These are phyloP conservation scores for Truncatella angustata DNA, from an alignment of 2,329 filamentous ascomycete genomes.

Conservation along the genomic window DNA sequence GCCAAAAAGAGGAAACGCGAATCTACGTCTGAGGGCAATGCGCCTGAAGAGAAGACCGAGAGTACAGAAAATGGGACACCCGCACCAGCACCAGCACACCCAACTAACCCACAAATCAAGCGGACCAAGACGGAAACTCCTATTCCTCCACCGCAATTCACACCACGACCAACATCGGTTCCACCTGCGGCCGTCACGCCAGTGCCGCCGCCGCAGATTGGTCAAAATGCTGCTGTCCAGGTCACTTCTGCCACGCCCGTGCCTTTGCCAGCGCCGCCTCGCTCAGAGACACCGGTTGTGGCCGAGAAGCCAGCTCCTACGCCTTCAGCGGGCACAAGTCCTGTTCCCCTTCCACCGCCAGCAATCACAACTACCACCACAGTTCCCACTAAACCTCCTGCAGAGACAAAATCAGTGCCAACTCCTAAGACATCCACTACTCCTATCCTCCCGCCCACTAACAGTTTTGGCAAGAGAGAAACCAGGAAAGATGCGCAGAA, in stretches of 20 bases:
- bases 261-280: constrained; percentile 19
- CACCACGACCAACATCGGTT: constrained; percentile 29
- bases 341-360: constrained; percentile 17
- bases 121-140: constrained; percentile 58
- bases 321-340: constrained; percentile 9
- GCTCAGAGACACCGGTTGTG: background rate
- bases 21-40: constrained; percentile 27
- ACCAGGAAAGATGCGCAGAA: constrained; percentile 43
- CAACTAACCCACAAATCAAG: constrained; percentile 40
- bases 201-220: constrained; percentile 29
- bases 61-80: constrained; percentile 23
- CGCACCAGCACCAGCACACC: background rate
- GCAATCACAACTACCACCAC: constrained; percentile 35
- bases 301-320: constrained; percentile 7
- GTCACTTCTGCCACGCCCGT: constrained; percentile 33
- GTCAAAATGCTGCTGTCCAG: constrained; percentile 18
- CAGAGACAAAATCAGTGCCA: constrained; percentile 44
- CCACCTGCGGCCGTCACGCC: constrained; percentile 30
- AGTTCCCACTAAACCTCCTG: constrained; percentile 32
- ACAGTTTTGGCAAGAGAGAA: constrained; percentile 39
- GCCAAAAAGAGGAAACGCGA: constrained; percentile 47
- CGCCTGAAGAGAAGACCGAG: constrained; percentile 28
- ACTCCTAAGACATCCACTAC: constrained; percentile 34
- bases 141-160: constrained; percentile 43
- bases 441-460: constrained; percentile 34